phyloP scores from a whole-genome alignment of 331 rosid genomes.

The Arachis monticola region DNA sequence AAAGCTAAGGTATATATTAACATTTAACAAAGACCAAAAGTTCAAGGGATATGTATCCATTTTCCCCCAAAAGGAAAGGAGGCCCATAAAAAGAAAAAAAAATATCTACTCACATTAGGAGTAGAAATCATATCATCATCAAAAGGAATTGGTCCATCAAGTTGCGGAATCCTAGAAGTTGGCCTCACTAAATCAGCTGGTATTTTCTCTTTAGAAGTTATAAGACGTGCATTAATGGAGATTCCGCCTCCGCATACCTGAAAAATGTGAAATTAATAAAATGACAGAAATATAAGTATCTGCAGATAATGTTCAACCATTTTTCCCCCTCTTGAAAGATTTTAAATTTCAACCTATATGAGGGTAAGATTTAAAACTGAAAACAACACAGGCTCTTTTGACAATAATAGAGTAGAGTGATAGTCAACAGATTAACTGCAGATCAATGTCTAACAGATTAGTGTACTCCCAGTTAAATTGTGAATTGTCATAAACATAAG shows the following conservation, averaged over 20 bases:
- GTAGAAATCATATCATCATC: constrained; percentile 88
- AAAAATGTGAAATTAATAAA: constrained; percentile 35
- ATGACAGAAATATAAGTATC: constrained; percentile 3
- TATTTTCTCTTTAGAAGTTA: constrained; percentile 45
- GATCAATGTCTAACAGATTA: neutral
- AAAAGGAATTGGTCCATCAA: constrained; percentile 87
- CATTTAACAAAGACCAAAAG: too few species aligned
- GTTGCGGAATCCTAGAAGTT: constrained; percentile 78
- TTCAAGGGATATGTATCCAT: too few species aligned
- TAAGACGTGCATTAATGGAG: constrained; percentile 40
- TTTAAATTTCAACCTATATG: neutral
- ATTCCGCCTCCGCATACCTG: constrained; percentile 67
- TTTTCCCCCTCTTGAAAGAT: too few species aligned
- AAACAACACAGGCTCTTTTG: constrained; percentile 2
- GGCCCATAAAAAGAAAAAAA: neutral
- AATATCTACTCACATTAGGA: constrained; percentile 66
- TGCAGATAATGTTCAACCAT: neutral
- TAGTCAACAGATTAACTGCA: neutral
- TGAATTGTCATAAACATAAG: too few species aligned
- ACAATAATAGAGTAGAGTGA: neutral
- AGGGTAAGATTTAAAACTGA: constrained; percentile 2
- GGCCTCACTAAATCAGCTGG: constrained; percentile 40
- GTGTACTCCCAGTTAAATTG: too few species aligned
- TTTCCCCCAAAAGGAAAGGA: too few species aligned
- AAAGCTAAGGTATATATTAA: too few species aligned